Evolutionary conservation across 78 protist species (phyloP).

Genomic region (Creolimax fragrantissima): DNA sequence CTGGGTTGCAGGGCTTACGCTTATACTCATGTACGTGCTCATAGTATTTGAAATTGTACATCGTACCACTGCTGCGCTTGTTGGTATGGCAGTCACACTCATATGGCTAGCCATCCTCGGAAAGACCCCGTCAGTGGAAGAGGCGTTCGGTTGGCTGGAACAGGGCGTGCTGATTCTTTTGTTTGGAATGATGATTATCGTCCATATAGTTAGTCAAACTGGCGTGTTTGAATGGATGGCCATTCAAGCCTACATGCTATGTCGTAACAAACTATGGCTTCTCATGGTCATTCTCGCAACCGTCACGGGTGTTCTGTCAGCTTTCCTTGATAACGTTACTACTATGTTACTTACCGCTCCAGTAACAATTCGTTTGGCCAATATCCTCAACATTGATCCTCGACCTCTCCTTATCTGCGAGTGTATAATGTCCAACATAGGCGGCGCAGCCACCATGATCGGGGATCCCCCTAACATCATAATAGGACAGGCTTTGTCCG

Average conservation of each 20-base stretch:
- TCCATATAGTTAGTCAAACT: conserved; percentile 27
- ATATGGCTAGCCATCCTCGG: not conserved
- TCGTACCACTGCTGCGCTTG: conserved; percentile 26
- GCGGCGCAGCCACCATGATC: conserved; percentile 59
- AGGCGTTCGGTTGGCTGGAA: conserved; percentile 39
- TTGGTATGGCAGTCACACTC: conserved; percentile 23
- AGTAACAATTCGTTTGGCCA: conserved; percentile 30
- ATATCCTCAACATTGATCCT: conserved; percentile 26
- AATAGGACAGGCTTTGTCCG: conserved; percentile 31
- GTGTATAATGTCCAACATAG: conserved; percentile 51
- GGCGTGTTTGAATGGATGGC: conserved; percentile 55
- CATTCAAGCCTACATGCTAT: not conserved
- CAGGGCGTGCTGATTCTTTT: conserved; percentile 38
- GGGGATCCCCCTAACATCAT: conserved; percentile 76
- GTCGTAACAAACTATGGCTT: not conserved
- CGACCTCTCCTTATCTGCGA: conserved; percentile 31
- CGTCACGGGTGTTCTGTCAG: conserved; percentile 38
- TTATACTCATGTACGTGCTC: conserved; percentile 33
- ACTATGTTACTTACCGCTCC: conserved; percentile 54
- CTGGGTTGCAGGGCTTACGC: conserved; percentile 16
- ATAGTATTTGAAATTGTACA: conserved; percentile 38
- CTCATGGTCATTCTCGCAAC: conserved; percentile 8
- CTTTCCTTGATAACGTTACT: conserved; percentile 66
- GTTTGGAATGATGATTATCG: conserved; percentile 57
- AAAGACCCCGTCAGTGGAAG: not conserved